Evolutionary conservation across 2,329 filamentous ascomycete species (phyloP).

Genomic region (Berkeleyomyces rouxiae): DNA sequence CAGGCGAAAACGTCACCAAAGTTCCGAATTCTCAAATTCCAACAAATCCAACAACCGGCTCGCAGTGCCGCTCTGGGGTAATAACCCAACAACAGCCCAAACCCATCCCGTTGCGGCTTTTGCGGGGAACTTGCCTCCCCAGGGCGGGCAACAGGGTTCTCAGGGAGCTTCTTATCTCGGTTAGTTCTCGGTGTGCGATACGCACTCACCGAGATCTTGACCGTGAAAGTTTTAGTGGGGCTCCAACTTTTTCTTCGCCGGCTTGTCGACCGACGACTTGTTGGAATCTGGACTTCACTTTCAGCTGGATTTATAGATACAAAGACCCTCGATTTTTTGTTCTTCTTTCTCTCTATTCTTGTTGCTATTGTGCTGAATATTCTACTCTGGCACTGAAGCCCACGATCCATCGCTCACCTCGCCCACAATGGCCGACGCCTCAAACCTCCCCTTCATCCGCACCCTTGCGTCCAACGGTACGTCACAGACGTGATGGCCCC

Average conservation of each 20-base stretch:
- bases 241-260: slow-evolving; percentile 10
- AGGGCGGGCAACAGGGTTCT: background rate
- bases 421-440: slow-evolving; percentile 24
- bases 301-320: background rate
- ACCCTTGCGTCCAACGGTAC: slow-evolving; percentile 71
- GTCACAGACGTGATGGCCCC: slow-evolving; percentile 18
- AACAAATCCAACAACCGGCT: too few relatives aligned
- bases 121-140: slow-evolving; percentile 15
- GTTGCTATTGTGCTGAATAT: background rate
- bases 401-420: background rate
- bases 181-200: slow-evolving; percentile 3
- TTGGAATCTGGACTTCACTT: background rate
- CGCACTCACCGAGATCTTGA: slow-evolving; percentile 11
- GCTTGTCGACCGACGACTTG: background rate
- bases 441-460: slow-evolving; percentile 57
- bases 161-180: slow-evolving; percentile 7
- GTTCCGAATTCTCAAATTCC: too few relatives aligned
- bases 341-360: background rate
- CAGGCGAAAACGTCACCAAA: too few relatives aligned
- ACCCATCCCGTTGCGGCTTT: background rate
- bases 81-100: too few relatives aligned
- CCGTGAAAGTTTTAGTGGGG: slow-evolving; percentile 13
- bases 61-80: too few relatives aligned
- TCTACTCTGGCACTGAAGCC: background rate
- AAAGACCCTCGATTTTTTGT: background rate